A percentile compares a stretch with the other conserved stretches of the same genome.
Conservation (phyloP, 1,284 basidiomycete species). For the Marasmius tenuissimus region DNA sequence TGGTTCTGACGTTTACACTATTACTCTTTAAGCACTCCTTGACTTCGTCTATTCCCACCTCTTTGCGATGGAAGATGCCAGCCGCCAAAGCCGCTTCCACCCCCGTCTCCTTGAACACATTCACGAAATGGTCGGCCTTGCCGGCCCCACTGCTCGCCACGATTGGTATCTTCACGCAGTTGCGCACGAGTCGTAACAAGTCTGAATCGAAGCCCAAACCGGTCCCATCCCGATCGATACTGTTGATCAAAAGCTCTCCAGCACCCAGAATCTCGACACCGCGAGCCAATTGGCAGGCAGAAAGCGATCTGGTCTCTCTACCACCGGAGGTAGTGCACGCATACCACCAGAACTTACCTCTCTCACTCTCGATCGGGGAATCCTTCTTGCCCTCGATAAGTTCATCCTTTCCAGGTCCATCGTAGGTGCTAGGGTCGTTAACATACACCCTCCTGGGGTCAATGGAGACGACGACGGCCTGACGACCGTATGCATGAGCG, state of each 20-base stretch:
- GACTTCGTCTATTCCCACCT: slow-evolving; percentile 76
- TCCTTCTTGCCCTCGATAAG: slow-evolving; percentile 58
- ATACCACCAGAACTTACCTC: slow-evolving; percentile 95
- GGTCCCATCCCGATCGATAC: slow-evolving; percentile 95
- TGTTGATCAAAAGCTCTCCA: slow-evolving; percentile 95
- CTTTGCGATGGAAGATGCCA: slow-evolving; percentile 94
- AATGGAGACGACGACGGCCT: slow-evolving; percentile 97
- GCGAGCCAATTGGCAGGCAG: slow-evolving; percentile 87
- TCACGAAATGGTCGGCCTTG: slow-evolving; percentile 76
- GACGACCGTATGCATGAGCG: slow-evolving; percentile 87
- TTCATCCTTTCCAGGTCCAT: slow-evolving; percentile 71
- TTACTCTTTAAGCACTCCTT: slow-evolving; percentile 57
- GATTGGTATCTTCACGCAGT: slow-evolving; percentile 85
- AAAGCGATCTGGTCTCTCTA: slow-evolving; percentile 84
- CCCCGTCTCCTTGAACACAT: slow-evolving; percentile 78
- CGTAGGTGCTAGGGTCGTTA: slow-evolving; percentile 54
- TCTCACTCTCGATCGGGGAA: slow-evolving; percentile 48
- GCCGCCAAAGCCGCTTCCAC: slow-evolving; percentile 96
- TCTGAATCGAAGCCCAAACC: slow-evolving; percentile 92
- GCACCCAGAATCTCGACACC: slow-evolving; percentile 91
- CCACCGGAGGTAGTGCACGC: slow-evolving; percentile 97
- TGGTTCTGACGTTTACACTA: slow-evolving; percentile 51
- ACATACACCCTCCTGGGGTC: slow-evolving; percentile 93
- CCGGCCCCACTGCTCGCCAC: slow-evolving; percentile 96
- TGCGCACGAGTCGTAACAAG: slow-evolving; percentile 77